phyloP scores from a whole-genome alignment of 768 basidiomycete species.

The Dacryopinax primogenitus region DNA sequence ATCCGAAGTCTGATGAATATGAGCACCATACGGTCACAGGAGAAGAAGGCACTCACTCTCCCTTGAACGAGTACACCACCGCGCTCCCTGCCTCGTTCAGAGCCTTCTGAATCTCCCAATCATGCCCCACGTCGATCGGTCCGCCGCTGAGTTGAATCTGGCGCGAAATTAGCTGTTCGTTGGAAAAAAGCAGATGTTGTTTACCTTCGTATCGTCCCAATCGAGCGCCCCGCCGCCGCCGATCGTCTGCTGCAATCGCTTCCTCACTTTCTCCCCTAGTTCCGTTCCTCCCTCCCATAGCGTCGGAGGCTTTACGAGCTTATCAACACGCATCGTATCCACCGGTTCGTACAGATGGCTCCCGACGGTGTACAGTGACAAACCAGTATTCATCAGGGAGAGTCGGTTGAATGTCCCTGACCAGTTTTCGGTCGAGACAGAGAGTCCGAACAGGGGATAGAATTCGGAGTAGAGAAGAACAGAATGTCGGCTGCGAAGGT shows the following conservation, averaged over 20 bases:
- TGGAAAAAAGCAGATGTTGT: not conserved
- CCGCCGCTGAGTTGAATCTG: slow-evolving; percentile 10
- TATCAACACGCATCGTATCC: slow-evolving; percentile 31
- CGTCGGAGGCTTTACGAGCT: slow-evolving; percentile 14
- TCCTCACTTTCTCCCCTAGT: not conserved
- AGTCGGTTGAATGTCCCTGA: slow-evolving; percentile 31
- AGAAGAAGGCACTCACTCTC: slow-evolving; percentile 27
- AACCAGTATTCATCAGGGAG: slow-evolving; percentile 21
- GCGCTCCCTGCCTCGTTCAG: slow-evolving; percentile 32
- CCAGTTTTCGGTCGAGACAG: slow-evolving; percentile 17
- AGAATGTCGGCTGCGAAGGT: slow-evolving; percentile 11
- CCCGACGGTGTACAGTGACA: slow-evolving; percentile 22
- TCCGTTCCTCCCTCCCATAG: not conserved
- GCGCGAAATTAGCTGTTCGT: not conserved
- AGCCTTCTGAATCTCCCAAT: slow-evolving; percentile 25
- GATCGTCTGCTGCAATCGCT: not conserved
- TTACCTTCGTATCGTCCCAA: not conserved
- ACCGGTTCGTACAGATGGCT: slow-evolving; percentile 33
- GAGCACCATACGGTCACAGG: not conserved
- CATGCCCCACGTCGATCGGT: slow-evolving; percentile 20
- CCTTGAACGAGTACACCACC: slow-evolving; percentile 31
- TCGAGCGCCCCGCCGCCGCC: slow-evolving; percentile 11
- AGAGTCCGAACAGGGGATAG: slow-evolving; percentile 12
- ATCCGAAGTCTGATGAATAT: slow-evolving; percentile 27
- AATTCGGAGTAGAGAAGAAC: slow-evolving; percentile 15